These are phyloP conservation scores for Lipomyces yamanashiensis DNA, from an alignment of 805 yeast genomes.

Conservation along the genomic window DNA sequence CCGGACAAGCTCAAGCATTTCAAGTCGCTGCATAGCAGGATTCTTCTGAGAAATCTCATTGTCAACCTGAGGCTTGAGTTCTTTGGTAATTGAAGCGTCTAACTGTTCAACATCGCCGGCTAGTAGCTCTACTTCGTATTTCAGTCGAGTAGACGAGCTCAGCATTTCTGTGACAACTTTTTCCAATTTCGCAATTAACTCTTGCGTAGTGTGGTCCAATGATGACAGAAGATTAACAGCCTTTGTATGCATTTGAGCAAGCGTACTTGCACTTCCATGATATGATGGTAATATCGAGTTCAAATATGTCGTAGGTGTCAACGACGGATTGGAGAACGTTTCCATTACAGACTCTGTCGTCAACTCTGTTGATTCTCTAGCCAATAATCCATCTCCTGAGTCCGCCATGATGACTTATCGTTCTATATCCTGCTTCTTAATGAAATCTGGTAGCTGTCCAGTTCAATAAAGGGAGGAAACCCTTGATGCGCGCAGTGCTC, in stretches of 20 bases:
- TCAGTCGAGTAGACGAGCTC: conserved; percentile 27
- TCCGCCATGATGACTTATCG: neutral
- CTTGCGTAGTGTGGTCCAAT: conserved; percentile 33
- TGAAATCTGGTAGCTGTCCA: neutral
- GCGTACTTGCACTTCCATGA: conserved; percentile 14
- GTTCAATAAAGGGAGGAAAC: neutral
- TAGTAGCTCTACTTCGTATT: conserved; percentile 35
- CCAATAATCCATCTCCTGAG: neutral
- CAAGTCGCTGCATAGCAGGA: conserved; percentile 33
- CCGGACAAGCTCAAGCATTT: conserved; percentile 34
- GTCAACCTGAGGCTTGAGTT: conserved; percentile 26
- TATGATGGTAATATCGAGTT: conserved; percentile 30
- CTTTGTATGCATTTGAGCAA: conserved; percentile 30
- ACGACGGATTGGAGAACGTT: conserved; percentile 27
- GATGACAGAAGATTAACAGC: conserved; percentile 31
- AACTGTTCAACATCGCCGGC: conserved; percentile 34
- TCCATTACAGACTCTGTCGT: conserved; percentile 21
- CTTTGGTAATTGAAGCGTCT: conserved; percentile 13
- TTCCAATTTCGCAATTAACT: conserved; percentile 30
- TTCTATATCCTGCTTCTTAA: too few relatives aligned
- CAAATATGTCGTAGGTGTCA: conserved; percentile 30
- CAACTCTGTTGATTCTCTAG: neutral
- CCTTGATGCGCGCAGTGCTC: neutral
- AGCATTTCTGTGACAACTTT: conserved; percentile 33
- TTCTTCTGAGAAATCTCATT: conserved; percentile 25